These are phyloP conservation scores for Phaffomyces antillensis DNA, from an alignment of 805 yeast species.

Conservation along the genomic window DNA sequence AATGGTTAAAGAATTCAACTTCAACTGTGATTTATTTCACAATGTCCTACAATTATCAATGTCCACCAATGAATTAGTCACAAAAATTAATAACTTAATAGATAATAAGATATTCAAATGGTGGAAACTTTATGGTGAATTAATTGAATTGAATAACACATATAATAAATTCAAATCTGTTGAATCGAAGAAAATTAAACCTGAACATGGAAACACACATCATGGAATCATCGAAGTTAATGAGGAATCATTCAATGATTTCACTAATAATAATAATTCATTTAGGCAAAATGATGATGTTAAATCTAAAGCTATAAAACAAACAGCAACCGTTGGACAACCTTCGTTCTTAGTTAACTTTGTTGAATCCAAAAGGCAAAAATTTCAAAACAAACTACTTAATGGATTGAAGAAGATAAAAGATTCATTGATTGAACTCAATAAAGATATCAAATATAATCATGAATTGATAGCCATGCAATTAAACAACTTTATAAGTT, in stretches of 20 bases:
- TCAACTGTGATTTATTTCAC: slow-evolving; percentile 15
- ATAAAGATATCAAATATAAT: slow-evolving; percentile 38
- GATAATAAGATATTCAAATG: slow-evolving; percentile 31
- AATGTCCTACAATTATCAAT: slow-evolving; percentile 15
- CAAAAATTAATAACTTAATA: slow-evolving; percentile 27
- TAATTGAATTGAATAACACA: slow-evolving; percentile 28
- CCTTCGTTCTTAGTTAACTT: slow-evolving; percentile 28
- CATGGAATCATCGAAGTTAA: slow-evolving; percentile 21
- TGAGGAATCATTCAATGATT: slow-evolving; percentile 18
- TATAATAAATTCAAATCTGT: slow-evolving; percentile 24
- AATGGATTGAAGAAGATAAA: slow-evolving; percentile 35
- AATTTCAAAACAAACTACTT: slow-evolving; percentile 37
- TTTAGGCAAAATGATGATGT: slow-evolving; percentile 9
- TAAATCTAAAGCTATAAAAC: background rate
- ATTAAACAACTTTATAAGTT: slow-evolving; percentile 49
- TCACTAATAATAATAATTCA: slow-evolving; percentile 16
- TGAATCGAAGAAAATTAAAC: slow-evolving; percentile 11
- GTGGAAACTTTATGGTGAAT: slow-evolving; percentile 39
- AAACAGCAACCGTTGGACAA: slow-evolving; percentile 8
- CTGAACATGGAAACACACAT: slow-evolving; percentile 6
- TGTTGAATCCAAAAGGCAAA: slow-evolving; percentile 45
- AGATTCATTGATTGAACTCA: slow-evolving; percentile 35
- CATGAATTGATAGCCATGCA: slow-evolving; percentile 63
- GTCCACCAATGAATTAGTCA: slow-evolving; percentile 22
- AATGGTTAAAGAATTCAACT: slow-evolving; percentile 17